These are phyloP conservation scores for Jaltomata sinuosa DNA, from an alignment of 257 asterid species.

Conservation along the genomic window DNA sequence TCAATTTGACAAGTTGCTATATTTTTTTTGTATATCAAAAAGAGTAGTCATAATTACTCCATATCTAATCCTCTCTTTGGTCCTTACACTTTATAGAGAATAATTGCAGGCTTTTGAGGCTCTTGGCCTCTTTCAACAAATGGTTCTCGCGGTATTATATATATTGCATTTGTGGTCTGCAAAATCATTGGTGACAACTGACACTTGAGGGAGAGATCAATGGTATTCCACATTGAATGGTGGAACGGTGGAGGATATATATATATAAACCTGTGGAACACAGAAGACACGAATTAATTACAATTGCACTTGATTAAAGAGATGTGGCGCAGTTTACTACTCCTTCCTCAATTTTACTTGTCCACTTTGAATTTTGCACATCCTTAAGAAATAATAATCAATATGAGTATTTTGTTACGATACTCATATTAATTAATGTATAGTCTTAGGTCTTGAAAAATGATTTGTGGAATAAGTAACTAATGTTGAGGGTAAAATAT, in stretches of 20 bases:
- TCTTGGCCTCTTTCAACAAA: not conserved
- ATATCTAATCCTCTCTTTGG: not conserved
- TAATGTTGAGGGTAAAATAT: too few species aligned
- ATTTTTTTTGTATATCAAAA: not conserved
- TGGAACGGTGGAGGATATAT: not conserved
- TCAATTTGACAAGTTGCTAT: not conserved
- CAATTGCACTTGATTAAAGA: not conserved
- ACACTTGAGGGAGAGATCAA: not conserved
- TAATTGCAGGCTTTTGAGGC: not conserved
- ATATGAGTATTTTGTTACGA: too few species aligned
- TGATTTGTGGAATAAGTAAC: too few species aligned
- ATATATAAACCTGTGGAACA: not conserved
- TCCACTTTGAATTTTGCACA: too few species aligned
- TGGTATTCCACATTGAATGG: not conserved
- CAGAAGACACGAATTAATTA: not conserved
- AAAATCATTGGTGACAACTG: not conserved
- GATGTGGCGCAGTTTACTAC: not conserved
- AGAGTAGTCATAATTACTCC: not conserved
- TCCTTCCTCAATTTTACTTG: too few species aligned
- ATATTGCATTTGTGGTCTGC: not conserved
- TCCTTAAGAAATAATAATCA: too few species aligned
- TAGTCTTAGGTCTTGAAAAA: too few species aligned
- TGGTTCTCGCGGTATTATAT: not conserved
- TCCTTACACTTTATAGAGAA: not conserved
- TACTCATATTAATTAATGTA: too few species aligned